phyloP scores from a whole-genome alignment of 139 green algal species.

The Microglena sp. region DNA sequence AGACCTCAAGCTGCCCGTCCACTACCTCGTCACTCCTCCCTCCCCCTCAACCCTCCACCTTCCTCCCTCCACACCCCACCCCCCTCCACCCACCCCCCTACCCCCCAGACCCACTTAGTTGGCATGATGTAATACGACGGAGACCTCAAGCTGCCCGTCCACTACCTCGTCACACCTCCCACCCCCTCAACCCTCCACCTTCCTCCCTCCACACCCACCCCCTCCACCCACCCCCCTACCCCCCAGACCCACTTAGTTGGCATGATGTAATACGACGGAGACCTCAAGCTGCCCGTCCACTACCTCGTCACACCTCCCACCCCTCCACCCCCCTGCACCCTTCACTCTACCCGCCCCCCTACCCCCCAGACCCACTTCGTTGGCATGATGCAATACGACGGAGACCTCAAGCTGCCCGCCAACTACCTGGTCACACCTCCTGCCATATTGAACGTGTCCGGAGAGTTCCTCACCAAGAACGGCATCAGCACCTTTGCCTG shows the following conservation, averaged over 20 bases:
- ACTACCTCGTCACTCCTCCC: slow-evolving; percentile 87
- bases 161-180: too few species aligned
- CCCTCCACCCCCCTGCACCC: slow-evolving; percentile 19
- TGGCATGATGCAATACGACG: slow-evolving; percentile 97
- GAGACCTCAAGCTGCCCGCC: slow-evolving; percentile 87
- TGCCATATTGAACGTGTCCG: slow-evolving; percentile 28
- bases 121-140: too few species aligned
- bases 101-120: too few species aligned
- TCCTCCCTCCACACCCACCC: too few species aligned
- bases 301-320: slow-evolving; percentile 88
- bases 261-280: slow-evolving; percentile 97
- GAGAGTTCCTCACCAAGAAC: slow-evolving; percentile 81
- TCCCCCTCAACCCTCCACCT: too few species aligned
- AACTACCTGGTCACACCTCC: slow-evolving; percentile 89
- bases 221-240: too few species aligned
- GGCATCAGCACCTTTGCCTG: slow-evolving; percentile 82
- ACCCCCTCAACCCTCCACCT: too few species aligned
- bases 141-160: too few species aligned
- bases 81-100: too few species aligned
- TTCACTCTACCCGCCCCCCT: neutral
- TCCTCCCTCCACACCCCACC: too few species aligned
- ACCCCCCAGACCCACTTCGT: slow-evolving; percentile 72
- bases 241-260: slow-evolving; percentile 85
- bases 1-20: slow-evolving; percentile 86
- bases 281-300: slow-evolving; percentile 86